Evolutionary conservation across 2,329 filamentous ascomycete species (phyloP), one percentile per base, ranked within the genome.

Genomic region (Claviceps maximensis): DNA sequence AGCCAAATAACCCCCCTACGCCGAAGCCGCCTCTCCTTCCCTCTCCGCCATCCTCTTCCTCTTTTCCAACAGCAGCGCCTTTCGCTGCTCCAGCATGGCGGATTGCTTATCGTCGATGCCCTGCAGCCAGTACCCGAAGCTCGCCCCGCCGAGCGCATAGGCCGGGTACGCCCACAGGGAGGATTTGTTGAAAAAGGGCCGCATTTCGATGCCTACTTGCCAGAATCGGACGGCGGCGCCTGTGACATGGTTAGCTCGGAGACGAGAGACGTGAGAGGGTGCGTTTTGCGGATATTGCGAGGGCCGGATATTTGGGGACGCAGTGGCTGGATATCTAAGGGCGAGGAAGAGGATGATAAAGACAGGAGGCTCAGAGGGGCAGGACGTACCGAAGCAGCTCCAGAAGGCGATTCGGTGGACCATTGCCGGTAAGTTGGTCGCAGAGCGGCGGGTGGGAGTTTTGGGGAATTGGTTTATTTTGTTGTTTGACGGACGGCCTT

Each of bases 131-230:
- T 96, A 96, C 61, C 93, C 93, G 73, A 97, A 96, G 72, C 86
- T 88, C 62, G 84, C 90, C 62, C 90, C 90, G 58, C 89, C 81
- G 61, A 80, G 80, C 55, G 84, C 90, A 72, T 93, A 98, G 62
- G 91, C 73, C 53, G 93, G 93, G 75, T 95, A 98, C 50, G 83
- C 89, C 86, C 89, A 94, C 64, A 95, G 81, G 53, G 86, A 86
- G 67, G 85, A 78, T 65, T 78, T 82, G 73, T 86, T 84, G 79
- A 97, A 88, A 71, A 96, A 84, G 51, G 91, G 93, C 58, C 90
- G 89, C 89, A 95, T 95, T 76, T 98, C 89, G 69, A 98, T 93
- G 66, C 91, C 93, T 69, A 98, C 84, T 73, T 97, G 93, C 88
- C 90, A 96, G 71, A 93, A 80, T 63, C 91, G 87, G 66, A 90